Evolutionary conservation across 2,329 filamentous ascomycete genomes (phyloP), one percentile per base, ranked within the genome.

Genomic region (Monilinia vaccinii-corymbosi): DNA sequence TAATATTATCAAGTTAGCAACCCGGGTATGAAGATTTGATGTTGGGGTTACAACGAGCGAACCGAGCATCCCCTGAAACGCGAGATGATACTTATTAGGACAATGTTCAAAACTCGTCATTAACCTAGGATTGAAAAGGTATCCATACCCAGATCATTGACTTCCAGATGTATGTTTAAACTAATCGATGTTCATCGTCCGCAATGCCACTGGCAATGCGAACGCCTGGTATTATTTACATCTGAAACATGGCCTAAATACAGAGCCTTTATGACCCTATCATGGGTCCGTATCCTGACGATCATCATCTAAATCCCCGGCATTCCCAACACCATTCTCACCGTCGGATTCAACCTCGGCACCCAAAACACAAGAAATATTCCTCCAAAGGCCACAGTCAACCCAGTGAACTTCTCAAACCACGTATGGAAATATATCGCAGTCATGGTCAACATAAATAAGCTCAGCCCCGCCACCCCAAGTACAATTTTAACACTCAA

Each of bases 401-500:
- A 67, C 1, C 80, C 80, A 32, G 77, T 79, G 59, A 80, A 69
- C 78, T 97, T 99, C 77, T 99, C 94, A 69, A 95, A 86, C 92
- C 93, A 97, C 0, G 94, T 99, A 74, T 99, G 94, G 71, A 99
- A 99, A 79, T 93, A 99, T 44, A 95, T 92, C 3, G 92, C 92
- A 45, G 94, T 99, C 94, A 99, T 99, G 63, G 97, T 79, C 72
- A 99, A 75, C 94, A 99, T 99, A 90, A 94, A 97, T 77, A 86
- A 82, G 70, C 87, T 90, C 70, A 97, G 69, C 0, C 75, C 85
- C 21, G 88, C 81, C 31, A 97, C 83, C 0, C 71, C 79, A 28
- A 80, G 75, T 64, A 85, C 81, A 65, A 87, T 76, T 78, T 83
- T 77, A 67, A 75, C 75, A 10, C 79, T 75, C 55, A 81, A 65